A percentile compares a stretch with the other conserved stretches of the same genome.
Conservation (phyloP, 768 basidiomycete genomes). For the Xerocomellus intermedius region DNA sequence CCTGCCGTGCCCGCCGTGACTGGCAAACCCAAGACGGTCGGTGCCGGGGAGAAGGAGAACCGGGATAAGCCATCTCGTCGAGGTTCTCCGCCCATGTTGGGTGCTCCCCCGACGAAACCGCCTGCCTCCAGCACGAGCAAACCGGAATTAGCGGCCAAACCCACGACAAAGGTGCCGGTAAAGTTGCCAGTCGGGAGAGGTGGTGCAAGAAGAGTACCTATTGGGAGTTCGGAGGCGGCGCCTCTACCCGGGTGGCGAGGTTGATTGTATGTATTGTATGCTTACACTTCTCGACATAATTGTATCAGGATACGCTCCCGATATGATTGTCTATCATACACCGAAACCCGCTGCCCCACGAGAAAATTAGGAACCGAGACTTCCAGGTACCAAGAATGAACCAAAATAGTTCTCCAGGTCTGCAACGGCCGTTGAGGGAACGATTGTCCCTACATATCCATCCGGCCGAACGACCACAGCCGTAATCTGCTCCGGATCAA, state of each 20-base stretch:
- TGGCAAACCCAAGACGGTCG: conserved; percentile 32
- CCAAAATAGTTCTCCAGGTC: conserved; percentile 51
- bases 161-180: conserved; percentile 11
- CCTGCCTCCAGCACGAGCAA: conserved; percentile 8
- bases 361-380: neutral
- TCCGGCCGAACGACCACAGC: conserved; percentile 41
- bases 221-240: conserved; percentile 67
- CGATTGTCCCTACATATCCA: conserved; percentile 39
- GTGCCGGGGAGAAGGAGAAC: conserved; percentile 36
- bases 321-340: neutral
- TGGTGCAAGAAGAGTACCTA: conserved; percentile 63
- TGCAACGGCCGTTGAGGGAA: conserved; percentile 22
- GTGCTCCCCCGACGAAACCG: conserved; percentile 20
- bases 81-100: conserved; percentile 22
- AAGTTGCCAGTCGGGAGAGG: conserved; percentile 40
- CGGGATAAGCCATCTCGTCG: conserved; percentile 34
- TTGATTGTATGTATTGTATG: conserved; percentile 27
- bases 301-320: conserved; percentile 22
- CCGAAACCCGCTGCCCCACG: neutral
- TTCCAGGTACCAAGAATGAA: conserved; percentile 38
- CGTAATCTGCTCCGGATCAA: conserved; percentile 28
- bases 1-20: conserved; percentile 6
- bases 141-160: conserved; percentile 11
- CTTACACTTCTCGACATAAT: conserved; percentile 17
- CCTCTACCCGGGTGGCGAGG: conserved; percentile 49